phyloP scores from a whole-genome alignment of 495 filamentous ascomycete species.

The Aspergillus coremiiformis region DNA sequence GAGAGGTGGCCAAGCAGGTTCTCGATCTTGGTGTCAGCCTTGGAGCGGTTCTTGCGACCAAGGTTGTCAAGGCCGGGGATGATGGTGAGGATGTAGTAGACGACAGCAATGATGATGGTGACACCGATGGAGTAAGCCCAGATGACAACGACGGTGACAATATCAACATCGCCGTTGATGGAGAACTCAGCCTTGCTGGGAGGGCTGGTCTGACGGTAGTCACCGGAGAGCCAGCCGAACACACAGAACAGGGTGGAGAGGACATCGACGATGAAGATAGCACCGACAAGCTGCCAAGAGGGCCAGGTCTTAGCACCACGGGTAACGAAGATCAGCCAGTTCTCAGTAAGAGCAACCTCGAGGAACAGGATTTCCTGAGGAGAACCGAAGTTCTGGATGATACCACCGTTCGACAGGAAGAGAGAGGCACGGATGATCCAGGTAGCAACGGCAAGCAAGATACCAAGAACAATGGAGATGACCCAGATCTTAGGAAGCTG shows the following conservation, averaged over 20 bases:
- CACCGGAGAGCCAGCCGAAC: conserved; percentile 61
- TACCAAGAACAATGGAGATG: conserved; percentile 60
- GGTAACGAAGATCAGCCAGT: conserved; percentile 76
- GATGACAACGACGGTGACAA: conserved; percentile 72
- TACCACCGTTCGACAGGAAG: conserved; percentile 60
- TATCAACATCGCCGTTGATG: conserved; percentile 54
- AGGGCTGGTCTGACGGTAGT: conserved; percentile 39
- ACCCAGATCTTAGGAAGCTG: conserved; percentile 74
- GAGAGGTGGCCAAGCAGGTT: conserved; percentile 69
- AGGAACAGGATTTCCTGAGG: conserved; percentile 69
- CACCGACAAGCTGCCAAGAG: conserved; percentile 64
- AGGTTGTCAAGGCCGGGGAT: conserved; percentile 65
- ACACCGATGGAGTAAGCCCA: conserved; percentile 75
- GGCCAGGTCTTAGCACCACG: conserved; percentile 65
- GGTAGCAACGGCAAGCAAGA: conserved; percentile 57
- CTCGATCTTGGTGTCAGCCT: conserved; percentile 70
- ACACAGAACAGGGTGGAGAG: conserved; percentile 64
- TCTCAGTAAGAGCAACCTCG: conserved; percentile 66
- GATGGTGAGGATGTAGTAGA: conserved; percentile 67
- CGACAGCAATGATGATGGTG: conserved; percentile 68
- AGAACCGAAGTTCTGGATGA: conserved; percentile 65
- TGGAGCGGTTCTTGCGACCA: conserved; percentile 68
- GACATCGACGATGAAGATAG: conserved; percentile 64
- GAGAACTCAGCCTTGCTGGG: conserved; percentile 40
- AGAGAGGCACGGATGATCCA: conserved; percentile 64